Base-by-base conservation (phyloP, 208 protist species). In the Wallacemonas collosoma region DNA sequence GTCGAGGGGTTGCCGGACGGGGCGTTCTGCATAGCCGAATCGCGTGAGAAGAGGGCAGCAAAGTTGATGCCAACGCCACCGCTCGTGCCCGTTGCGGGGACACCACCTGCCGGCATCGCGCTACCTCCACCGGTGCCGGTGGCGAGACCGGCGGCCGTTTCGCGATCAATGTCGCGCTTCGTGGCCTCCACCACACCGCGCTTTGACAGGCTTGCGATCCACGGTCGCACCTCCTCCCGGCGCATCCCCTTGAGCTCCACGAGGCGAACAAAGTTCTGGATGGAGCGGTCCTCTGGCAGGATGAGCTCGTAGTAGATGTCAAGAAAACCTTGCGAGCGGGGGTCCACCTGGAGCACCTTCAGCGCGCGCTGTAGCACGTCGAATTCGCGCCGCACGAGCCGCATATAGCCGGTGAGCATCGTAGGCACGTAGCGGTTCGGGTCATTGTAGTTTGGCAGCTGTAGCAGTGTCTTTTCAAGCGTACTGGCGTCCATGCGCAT, bases 401-500 rank as follows among this genome's bases (percentile, higher is more conserved):
- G 88, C 68, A 86, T 89, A 76, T 96, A 96, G 35, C 82, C 79
- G 7, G 82, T 84, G 36, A 96, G 72, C 38, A 76, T 57, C 40
- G 79, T 68, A 3, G 86, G 63, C 26, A 73, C 36, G 71, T 90
- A 94, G 55, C 88, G 88, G 12, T 84, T 69, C 0, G 92, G 89
- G 73, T 94, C 87, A 76, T 94, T 94, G 78, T 93, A 93, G 80
- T 94, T 94, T 48, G 92, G 92, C 51, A 95, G 76, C 75, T 93
- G 82, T 68, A 96, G 76, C 67, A 96, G 91, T 9, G 68, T 82
- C 65, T 86, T 83, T 70, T 96, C 88, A 43, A 96, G 70, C 47
- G 88, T 86, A 7, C 86, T 82, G 6, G 88, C 80, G 71, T 96
- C 92, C 41, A 94, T 80, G 7, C 89, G 84, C 85, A 95, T 88